These are phyloP conservation scores for Podospora sp. DNA, from an alignment of 495 filamentous ascomycete species.

Conservation along the genomic window DNA sequence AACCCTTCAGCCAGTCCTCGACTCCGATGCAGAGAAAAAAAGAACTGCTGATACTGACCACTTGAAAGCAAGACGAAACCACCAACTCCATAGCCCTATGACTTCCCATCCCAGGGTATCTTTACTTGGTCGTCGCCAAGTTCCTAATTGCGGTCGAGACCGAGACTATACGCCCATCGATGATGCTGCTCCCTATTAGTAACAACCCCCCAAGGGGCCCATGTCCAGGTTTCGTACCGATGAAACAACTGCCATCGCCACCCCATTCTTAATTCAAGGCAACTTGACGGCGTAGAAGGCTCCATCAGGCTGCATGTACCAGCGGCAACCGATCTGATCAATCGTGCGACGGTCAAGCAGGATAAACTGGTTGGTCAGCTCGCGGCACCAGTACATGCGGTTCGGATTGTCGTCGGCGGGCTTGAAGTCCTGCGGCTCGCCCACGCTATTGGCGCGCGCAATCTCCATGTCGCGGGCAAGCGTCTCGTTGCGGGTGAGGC, in stretches of 20 bases:
- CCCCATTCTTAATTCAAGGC: slow-evolving; percentile 1
- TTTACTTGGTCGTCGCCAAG: not conserved
- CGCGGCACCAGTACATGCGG: slow-evolving; percentile 55
- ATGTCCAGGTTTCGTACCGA: not conserved
- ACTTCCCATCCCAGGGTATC: not conserved
- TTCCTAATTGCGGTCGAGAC: not conserved
- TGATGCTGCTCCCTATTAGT: not conserved
- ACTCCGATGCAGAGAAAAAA: too few species aligned
- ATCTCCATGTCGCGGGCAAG: slow-evolving; percentile 42
- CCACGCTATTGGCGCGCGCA: slow-evolving; percentile 43
- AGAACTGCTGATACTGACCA: not conserved
- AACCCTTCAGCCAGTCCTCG: not conserved
- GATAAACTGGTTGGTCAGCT: slow-evolving; percentile 51
- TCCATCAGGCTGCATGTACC: slow-evolving; percentile 51
- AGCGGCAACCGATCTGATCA: slow-evolving; percentile 52
- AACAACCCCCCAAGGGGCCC: too few species aligned
- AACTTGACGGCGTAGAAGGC: slow-evolving; percentile 50
- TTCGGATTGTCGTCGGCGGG: slow-evolving; percentile 54
- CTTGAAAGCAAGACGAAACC: not conserved
- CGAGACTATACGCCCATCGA: not conserved
- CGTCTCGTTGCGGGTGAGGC: slow-evolving; percentile 42
- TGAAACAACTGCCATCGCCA: not conserved
- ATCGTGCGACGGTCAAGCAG: slow-evolving; percentile 52
- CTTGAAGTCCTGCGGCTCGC: slow-evolving; percentile 54
- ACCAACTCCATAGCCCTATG: not conserved